Percentiles rank a stretch among this genome's conserved stretches.
phyloP scores from a whole-genome alignment of 2,329 filamentous ascomycete genomes.

The Elsinoe batatas region DNA sequence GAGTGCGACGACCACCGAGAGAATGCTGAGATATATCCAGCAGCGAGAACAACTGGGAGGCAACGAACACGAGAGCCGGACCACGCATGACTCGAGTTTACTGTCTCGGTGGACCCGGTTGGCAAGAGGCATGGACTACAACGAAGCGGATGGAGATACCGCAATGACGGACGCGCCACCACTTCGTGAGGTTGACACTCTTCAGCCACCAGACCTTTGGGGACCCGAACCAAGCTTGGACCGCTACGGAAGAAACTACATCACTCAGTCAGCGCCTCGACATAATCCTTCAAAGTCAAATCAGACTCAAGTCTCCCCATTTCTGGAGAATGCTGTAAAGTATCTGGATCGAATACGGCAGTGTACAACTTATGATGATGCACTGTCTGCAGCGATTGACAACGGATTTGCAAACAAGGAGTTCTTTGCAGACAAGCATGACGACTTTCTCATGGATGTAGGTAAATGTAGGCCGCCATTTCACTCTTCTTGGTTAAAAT shows the following conservation, averaged over 20 bases:
- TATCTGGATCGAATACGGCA: slow-evolving; percentile 51
- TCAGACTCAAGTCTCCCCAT: slow-evolving; percentile 20
- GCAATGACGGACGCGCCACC: slow-evolving; percentile 2
- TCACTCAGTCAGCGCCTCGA: background rate
- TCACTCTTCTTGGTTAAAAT: slow-evolving; percentile 51
- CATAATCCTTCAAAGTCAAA: background rate
- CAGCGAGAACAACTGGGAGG: slow-evolving; percentile 26
- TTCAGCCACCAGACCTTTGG: background rate
- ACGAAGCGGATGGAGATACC: background rate
- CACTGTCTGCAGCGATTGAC: slow-evolving; percentile 43
- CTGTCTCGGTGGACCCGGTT: slow-evolving; percentile 5
- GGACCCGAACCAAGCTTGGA: background rate
- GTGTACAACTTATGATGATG: slow-evolving; percentile 45
- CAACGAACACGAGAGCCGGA: slow-evolving; percentile 15
- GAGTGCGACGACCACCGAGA: slow-evolving; percentile 24
- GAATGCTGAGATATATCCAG: slow-evolving; percentile 33
- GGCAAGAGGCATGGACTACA: background rate
- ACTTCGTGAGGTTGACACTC: background rate
- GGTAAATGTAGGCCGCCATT: slow-evolving; percentile 40
- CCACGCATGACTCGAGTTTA: slow-evolving; percentile 7
- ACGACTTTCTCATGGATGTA: slow-evolving; percentile 51
- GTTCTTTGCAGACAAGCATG: slow-evolving; percentile 41
- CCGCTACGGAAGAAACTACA: background rate
- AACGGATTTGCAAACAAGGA: slow-evolving; percentile 45
- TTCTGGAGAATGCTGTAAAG: slow-evolving; percentile 49